A percentile compares a stretch with the other conserved stretches of the same genome.
phyloP scores from a whole-genome alignment of 768 basidiomycete species.

The Amanita pallidorosea region DNA sequence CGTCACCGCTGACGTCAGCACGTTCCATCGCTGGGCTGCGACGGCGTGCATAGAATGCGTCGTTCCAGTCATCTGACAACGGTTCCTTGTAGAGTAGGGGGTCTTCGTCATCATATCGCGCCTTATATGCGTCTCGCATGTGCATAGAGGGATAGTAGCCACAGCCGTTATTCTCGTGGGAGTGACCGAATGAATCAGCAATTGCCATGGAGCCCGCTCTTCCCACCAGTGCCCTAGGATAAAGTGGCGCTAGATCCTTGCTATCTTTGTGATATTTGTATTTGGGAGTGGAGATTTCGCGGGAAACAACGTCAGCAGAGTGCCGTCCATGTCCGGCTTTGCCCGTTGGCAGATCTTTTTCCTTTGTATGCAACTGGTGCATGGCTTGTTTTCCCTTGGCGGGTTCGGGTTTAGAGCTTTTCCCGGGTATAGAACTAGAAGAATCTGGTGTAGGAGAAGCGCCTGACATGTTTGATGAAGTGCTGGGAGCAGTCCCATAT shows the following conservation, averaged over 20 bases:
- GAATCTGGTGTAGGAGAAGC: not conserved
- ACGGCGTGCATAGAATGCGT: not conserved
- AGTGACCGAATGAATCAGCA: not conserved
- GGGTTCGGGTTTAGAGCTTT: not conserved
- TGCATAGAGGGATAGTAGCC: not conserved
- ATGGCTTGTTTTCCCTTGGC: not conserved
- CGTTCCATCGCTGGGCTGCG: not conserved
- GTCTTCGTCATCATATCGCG: not conserved
- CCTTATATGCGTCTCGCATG: not conserved
- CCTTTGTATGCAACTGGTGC: not conserved
- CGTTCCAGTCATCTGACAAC: not conserved
- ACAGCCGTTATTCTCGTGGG: not conserved
- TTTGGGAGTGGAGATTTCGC: not conserved
- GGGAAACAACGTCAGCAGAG: not conserved
- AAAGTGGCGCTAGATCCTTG: not conserved
- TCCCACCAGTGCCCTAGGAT: not conserved
- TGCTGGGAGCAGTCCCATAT: not conserved
- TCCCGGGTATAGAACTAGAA: not conserved
- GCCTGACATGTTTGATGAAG: not conserved
- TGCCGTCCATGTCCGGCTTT: not conserved
- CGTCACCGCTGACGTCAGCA: conserved; percentile 2
- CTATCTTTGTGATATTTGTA: too few relatives aligned
- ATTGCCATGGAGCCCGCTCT: not conserved
- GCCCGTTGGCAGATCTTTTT: not conserved
- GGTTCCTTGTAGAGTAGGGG: not conserved